A percentile compares a stretch with the other conserved stretches of the same genome.
Conservation (phyloP, 2,329 filamentous ascomycete genomes). For the Sporothrix dimorphospora region DNA sequence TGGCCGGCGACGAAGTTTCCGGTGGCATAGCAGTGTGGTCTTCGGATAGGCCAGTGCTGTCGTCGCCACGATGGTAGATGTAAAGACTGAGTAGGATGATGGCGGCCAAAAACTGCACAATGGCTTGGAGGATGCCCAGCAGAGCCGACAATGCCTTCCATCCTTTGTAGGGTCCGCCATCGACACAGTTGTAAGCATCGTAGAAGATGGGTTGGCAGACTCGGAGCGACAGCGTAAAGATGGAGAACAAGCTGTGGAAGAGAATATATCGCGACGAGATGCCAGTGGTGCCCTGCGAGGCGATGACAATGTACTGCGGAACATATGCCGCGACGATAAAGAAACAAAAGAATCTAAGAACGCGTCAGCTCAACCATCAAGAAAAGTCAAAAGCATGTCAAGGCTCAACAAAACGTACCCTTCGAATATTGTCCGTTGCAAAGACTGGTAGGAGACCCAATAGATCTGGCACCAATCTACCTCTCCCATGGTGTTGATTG, state of each 20-base stretch:
- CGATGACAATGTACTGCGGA: neutral
- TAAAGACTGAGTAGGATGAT: neutral
- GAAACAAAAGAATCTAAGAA: neutral
- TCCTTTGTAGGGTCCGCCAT: neutral
- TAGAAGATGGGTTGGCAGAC: conserved; percentile 20
- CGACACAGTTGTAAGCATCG: neutral
- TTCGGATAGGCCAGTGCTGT: too few species aligned
- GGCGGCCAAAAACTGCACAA: neutral
- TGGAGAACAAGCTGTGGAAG: conserved; percentile 22
- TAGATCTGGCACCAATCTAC: too few species aligned
- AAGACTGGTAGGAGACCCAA: too few species aligned
- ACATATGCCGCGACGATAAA: neutral
- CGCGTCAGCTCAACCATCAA: too few species aligned
- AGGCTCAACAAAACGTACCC: too few species aligned
- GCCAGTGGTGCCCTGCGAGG: neutral
- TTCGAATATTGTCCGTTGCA: too few species aligned
- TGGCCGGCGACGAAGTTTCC: neutral
- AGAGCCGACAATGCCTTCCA: neutral
- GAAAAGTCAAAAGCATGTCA: too few species aligned
- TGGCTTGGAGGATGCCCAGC: neutral
- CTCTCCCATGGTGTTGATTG: too few species aligned
- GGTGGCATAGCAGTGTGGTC: neutral
- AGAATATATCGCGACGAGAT: conserved; percentile 12
- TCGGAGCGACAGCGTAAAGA: conserved; percentile 20
- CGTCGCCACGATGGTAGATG: too few species aligned